Evolutionary conservation across 495 filamentous ascomycete genomes (phyloP), one percentile per base, ranked within the genome.

Genomic region (Aspergillus nidulans): DNA sequence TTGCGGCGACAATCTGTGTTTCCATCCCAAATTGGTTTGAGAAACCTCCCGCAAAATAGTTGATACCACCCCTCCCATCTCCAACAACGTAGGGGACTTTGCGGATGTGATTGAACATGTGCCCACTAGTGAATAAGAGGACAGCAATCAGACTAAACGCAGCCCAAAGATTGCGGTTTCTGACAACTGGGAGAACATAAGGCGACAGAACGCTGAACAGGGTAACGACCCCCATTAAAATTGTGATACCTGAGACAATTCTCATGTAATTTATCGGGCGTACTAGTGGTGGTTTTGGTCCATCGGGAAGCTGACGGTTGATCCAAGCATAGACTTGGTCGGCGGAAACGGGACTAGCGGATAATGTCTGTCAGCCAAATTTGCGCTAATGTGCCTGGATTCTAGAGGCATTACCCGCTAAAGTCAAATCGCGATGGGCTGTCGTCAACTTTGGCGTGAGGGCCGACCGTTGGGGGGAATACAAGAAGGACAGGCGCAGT

Each of bases 51-150:
- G 95, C 94, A 69, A 97, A 92, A 69, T 97, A 99, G 65, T 74
- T 87, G 38, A 97, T 81, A 2, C 91, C 91, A 7, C 95, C 95
- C 42, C 78, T 81, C 5, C 89, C 90, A 71, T 97, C 86, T 19
- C 85, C 89, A 32, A 85, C 83, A 43, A 97, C 90, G 64, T 99
- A 99, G n/a, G 94, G 92, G 0, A 94, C 91, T 64, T 91, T 91
- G 52, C 94, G 81, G 66, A 99, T 99, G 61, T 97, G 94, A 71
- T 97, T 97, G 80, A 92, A 99, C 94, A 99, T 98, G 67, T 97
- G 91, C 13, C 95, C 94, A 59, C 86, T 91, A 30, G 89, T 97
- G 75, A 99, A 99, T 28, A 99, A 76, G 39, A 99, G 83, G 54
- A 99, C 90, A 7, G 84, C 81, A 60, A 99, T 89, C 48, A 99